A percentile compares a stretch with the other conserved stretches of the same genome.
Evolutionary conservation across 331 rosid species (phyloP).

Genomic region (Malus hybrid): DNA sequence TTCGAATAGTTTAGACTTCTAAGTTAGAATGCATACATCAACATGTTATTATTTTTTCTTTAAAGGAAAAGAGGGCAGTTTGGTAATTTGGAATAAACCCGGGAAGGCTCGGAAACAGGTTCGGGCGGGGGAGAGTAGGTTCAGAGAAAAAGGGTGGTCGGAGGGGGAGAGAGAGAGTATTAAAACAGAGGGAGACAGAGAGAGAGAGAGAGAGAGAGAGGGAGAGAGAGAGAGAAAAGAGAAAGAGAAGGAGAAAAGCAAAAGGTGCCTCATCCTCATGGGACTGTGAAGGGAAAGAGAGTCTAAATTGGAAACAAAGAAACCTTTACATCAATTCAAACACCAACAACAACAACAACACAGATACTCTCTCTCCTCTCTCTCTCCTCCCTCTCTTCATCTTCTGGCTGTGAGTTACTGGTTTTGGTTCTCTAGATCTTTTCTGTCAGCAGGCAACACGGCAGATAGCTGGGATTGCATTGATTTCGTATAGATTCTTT

Average conservation of each 20-base stretch:
- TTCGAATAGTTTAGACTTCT: too few species aligned
- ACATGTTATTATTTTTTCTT: too few species aligned
- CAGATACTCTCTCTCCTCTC: not conserved
- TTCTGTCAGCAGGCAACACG: not conserved
- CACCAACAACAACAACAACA: constrained; percentile 21
- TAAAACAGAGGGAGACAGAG: constrained; percentile 22
- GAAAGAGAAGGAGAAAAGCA: constrained; percentile 18
- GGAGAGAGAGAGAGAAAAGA: constrained; percentile 10
- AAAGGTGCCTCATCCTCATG: constrained; percentile 23
- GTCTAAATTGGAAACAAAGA: constrained; percentile 50
- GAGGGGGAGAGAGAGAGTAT: constrained; percentile 14
- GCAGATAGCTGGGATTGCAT: not conserved
- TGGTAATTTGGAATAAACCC: not conserved
- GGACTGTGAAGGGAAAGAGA: constrained; percentile 20
- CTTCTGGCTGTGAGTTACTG: not conserved
- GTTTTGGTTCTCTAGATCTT: constrained; percentile 4
- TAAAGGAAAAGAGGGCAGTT: not conserved
- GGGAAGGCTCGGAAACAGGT: constrained; percentile 13
- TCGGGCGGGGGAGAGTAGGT: constrained; percentile 2
- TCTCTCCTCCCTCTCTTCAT: not conserved
- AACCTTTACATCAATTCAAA: constrained; percentile 23
- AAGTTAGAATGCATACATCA: too few species aligned
- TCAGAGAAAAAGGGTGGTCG: constrained; percentile 5
- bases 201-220: not conserved
- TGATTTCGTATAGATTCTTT: not conserved